Evolutionary conservation across 306 rosid genomes (phyloP).

Genomic region (Vicia villosa): DNA sequence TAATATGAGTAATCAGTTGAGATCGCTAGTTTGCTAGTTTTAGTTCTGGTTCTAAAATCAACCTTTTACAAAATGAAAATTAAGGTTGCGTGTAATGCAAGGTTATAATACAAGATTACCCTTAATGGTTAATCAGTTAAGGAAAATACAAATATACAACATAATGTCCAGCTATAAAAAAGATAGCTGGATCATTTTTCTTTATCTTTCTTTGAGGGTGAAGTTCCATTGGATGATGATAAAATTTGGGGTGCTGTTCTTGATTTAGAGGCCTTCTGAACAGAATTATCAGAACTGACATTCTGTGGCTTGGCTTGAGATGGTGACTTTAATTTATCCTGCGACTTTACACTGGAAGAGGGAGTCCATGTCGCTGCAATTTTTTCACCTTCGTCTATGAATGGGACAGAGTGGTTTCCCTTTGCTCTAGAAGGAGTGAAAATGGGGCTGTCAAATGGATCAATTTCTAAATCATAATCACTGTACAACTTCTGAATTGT

Average conservation of each 20-base stretch:
- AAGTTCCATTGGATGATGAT: conserved; percentile 35
- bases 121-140: not conserved
- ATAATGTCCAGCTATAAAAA: conserved; percentile 62
- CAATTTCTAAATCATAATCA: conserved; percentile 68
- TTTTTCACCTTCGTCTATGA: conserved; percentile 48
- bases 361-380: conserved; percentile 36
- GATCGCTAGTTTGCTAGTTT: not conserved
- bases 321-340: conserved; percentile 36
- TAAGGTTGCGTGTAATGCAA: not conserved
- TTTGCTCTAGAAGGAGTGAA: conserved; percentile 52
- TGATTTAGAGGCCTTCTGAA: conserved; percentile 47
- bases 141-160: conserved; percentile 8
- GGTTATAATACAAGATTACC: not conserved
- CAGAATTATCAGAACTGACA: conserved; percentile 22
- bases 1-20: not conserved
- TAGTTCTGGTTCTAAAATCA: not conserved
- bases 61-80: not conserved
- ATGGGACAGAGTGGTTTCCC: conserved; percentile 52
- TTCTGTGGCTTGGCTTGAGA: conserved; percentile 45
- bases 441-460: conserved; percentile 64
- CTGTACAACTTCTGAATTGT: conserved; percentile 76
- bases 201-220: conserved; percentile 56
- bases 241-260: conserved; percentile 30
- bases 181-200: conserved; percentile 63
- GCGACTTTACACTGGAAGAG: conserved; percentile 34